Base-by-base conservation (phyloP, 1,139 yeast genomes). In the Nadsonia commutata region DNA sequence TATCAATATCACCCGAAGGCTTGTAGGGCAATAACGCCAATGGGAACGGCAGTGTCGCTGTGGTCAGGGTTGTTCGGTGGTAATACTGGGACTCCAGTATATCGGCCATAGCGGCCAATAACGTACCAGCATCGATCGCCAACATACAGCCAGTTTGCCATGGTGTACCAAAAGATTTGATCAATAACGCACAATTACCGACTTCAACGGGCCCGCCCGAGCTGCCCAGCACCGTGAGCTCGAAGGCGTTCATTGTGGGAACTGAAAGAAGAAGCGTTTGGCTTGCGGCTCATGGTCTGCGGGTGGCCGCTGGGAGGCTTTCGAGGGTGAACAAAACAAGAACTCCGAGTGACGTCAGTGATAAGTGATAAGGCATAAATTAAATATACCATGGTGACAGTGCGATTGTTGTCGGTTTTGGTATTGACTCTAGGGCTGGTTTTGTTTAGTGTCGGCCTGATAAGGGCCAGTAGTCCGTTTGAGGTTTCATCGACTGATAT, bases 111-210 rank as follows among this genome's bases (percentile, higher is more conserved):
- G 72, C 72, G 1, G 77, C 64, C 38, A 81, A 53, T 1, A 94
- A 86, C 4, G 80, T 67, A 0, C 96, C 96, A 2, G 85, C 94
- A 58, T 86, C 96, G 8, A 86, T 60, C 42, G 81, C 74, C 11
- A 81, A 47, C 5, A 80, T 53, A 39, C 68, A 41, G 50, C 49
- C 36, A 56, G 49, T 21, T 51, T 44, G 7, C 62, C 54, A 77
- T 0, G 70, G 51, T 1, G 69, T 48, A 3, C 56, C 48, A 1
- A 68, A 54, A 0, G 88, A 79, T 52, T 82, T 80, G 23, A 85
- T 54, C 42, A 85, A 61, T 44, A 77, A 71, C 3, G 84, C 69
- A 49, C 33, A 27, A 27, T 27, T 27, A 4, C n/a, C 5, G 5
- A 13, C 4, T 16, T 27, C 88, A 17, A 76, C 57, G 0, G 93